phyloP scores from a whole-genome alignment of 257 asterid species.

The Solanum rostratum region DNA sequence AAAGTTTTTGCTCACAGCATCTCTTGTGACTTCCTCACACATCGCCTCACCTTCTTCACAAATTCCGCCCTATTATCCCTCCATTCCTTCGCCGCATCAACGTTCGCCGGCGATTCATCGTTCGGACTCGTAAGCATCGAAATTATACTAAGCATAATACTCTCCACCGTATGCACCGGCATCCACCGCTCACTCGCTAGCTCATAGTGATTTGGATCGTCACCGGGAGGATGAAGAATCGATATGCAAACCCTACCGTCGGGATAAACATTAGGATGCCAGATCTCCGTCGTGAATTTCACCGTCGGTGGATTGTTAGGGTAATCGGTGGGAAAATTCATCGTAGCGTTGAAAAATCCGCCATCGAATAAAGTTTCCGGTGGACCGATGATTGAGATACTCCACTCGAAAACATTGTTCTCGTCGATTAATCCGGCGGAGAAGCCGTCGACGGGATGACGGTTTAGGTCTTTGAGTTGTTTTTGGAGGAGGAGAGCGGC shows the following conservation, averaged over 20 bases:
- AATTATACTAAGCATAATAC: slow-evolving; percentile 93
- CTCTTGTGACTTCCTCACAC: slow-evolving; percentile 91
- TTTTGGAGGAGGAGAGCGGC: slow-evolving; percentile 90
- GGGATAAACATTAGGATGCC: slow-evolving; percentile 95
- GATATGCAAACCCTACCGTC: slow-evolving; percentile 98
- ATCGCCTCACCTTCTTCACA: slow-evolving; percentile 86
- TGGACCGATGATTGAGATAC: slow-evolving; percentile 87
- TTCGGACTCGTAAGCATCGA: slow-evolving; percentile 98
- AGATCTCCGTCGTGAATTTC: slow-evolving; percentile 80
- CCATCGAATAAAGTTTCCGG: slow-evolving; percentile 93
- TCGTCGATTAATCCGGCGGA: slow-evolving; percentile 94
- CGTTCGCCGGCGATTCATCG: slow-evolving; percentile 99
- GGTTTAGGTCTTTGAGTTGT: slow-evolving; percentile 85
- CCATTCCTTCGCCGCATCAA: slow-evolving; percentile 99
- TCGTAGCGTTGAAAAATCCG: slow-evolving; percentile 93
- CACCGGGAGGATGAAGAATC: slow-evolving; percentile 97
- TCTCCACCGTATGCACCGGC: slow-evolving; percentile 99
- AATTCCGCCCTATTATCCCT: slow-evolving; percentile 79
- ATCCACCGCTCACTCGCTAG: slow-evolving; percentile 99
- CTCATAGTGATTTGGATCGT: slow-evolving; percentile 93
- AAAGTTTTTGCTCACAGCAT: slow-evolving; percentile 11
- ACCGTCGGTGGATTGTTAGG: slow-evolving; percentile 92
- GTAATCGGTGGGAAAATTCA: slow-evolving; percentile 85
- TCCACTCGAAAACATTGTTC: slow-evolving; percentile 82
- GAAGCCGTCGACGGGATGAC: slow-evolving; percentile 84